phyloP scores from a whole-genome alignment of 306 rosid species.

The Corylus americana region DNA sequence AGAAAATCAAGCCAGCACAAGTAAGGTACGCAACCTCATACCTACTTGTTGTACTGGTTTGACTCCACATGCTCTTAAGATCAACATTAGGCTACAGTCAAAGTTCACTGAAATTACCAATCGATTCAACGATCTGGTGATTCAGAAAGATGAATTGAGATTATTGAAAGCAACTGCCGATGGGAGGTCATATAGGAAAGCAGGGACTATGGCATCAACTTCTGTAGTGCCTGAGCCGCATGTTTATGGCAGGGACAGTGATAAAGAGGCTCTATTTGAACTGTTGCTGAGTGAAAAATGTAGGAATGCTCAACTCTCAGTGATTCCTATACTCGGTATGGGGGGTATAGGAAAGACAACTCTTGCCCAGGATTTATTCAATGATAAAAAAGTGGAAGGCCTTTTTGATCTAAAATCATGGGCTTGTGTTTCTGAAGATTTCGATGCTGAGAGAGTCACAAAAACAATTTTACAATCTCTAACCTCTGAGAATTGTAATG shows the following conservation, averaged over 20 bases:
- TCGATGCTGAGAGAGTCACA: not conserved
- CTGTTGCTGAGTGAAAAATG: not conserved
- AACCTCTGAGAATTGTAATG: not conserved
- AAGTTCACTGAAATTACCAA: not conserved
- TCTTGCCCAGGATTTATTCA: not conserved
- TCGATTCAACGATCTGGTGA: not conserved
- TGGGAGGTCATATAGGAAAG: not conserved
- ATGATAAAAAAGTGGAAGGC: not conserved
- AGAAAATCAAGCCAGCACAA: not conserved
- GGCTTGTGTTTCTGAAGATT: slow-evolving; percentile 2
- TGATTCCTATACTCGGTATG: not conserved
- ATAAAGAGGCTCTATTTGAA: not conserved
- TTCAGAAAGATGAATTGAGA: not conserved
- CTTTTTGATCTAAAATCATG: not conserved
- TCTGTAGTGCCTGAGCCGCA: not conserved
- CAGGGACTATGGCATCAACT: not conserved
- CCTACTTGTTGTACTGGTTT: not conserved
- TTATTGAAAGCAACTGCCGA: not conserved
- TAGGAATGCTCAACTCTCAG: not conserved
- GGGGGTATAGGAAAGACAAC: slow-evolving; percentile 5
- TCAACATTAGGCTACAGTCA: not conserved
- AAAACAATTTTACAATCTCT: not conserved
- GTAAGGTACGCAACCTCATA: slow-evolving; percentile 6
- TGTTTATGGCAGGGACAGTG: not conserved
- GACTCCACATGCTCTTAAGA: not conserved